Percentiles rank a stretch among this genome's conserved stretches.
Conservation (phyloP, 108 stramenopile species). For the Cyclotella atomus region DNA sequence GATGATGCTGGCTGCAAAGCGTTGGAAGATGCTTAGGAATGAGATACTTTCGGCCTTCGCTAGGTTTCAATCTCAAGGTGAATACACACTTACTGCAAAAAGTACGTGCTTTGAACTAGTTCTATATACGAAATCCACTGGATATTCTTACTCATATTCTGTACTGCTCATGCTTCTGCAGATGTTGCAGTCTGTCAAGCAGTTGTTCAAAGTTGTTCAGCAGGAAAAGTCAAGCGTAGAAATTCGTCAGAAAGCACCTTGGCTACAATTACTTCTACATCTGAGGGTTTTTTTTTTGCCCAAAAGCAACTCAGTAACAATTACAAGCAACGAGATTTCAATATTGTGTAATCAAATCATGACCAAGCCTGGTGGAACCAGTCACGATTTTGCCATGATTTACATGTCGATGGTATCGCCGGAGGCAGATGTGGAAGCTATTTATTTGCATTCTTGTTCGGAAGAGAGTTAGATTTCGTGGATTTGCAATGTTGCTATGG, state of each 20-base stretch:
- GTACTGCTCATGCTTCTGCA: neutral
- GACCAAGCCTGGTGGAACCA: neutral
- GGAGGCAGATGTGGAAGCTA: neutral
- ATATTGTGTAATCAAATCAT: neutral
- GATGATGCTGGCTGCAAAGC: neutral
- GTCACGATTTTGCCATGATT: constrained; percentile 1
- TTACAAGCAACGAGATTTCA: neutral
- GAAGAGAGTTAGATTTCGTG: no score
- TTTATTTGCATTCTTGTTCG: neutral
- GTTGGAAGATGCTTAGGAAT: neutral
- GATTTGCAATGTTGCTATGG: no score
- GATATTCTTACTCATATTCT: no score
- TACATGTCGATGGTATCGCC: constrained; percentile 1
- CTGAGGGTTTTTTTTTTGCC: no score
- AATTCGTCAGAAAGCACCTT: no score
- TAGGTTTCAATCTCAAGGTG: neutral
- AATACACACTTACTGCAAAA: neutral
- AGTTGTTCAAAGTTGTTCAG: neutral
- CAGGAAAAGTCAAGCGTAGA: no score
- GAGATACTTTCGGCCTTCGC: neutral
- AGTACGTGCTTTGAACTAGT: neutral
- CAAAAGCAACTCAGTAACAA: neutral
- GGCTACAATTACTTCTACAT: no score
- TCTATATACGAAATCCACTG: no score
- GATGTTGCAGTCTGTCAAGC: neutral